Base-by-base conservation (phyloP, 2,329 filamentous ascomycete species). In the Phoma sp. region DNA sequence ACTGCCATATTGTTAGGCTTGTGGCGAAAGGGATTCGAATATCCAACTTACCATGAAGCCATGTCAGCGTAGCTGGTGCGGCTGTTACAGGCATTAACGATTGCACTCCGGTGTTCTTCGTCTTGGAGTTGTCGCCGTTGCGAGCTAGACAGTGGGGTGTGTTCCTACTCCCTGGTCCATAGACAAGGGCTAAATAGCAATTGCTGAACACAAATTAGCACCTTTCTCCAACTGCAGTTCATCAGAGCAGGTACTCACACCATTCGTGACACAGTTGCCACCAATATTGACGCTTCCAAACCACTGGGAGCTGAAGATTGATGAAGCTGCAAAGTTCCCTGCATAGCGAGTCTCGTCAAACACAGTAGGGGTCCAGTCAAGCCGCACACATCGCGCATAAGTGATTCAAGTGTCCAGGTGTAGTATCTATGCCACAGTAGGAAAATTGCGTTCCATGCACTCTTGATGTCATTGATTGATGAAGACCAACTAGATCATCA, bases 381-480 rank as follows among this genome's bases (percentile, higher is more conserved):
- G 78, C 76, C 75, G 51, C 78, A 80, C 53, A 79, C 76, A 15
- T 68, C 54, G 32, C 69, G 75, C 7, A 80, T 65, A 4, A 76
- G 64, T 14, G 74, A 61, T 61, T 80, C 78, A 55, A 77, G 78
- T 1, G 66, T 63, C 67, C 78, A 75, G 17, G 69, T 59, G 61
- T 65, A 76, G 65, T 77, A 77, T 18, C 77, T 69, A 64, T 80
- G 77, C 77, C 77, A 79, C 17, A 77, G 61, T 28, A 78, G 60
- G 67, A 78, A 78, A 38, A 72, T 74, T 38, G 57, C 36, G 48
- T 67, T 74, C 57, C 57, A 46, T 74, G 71, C 2, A 74, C 68
- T 17, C 68, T 70, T 26, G 65, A 64, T 1, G 70, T 74, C n/a
- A 72, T 51, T 1, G 32, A 53, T 46, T 74, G 71, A 53, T 74